Percentiles rank a stretch among this genome's conserved stretches.
Conservation (phyloP, 345 rosid genomes). For the Lagerstroemia speciosa region DNA sequence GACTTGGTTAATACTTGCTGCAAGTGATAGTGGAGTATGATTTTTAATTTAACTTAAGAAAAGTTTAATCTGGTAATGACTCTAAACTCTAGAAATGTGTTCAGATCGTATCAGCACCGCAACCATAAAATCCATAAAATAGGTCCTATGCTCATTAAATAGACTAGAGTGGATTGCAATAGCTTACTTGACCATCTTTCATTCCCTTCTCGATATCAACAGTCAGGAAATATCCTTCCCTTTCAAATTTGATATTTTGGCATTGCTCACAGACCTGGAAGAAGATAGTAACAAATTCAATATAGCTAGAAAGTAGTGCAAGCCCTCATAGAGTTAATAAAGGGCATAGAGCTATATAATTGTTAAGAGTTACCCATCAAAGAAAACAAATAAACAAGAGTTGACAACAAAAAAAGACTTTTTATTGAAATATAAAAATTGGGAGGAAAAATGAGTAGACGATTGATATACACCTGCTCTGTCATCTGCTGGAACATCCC, state of each 20-base stretch:
- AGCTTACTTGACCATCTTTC: slow-evolving; percentile 93
- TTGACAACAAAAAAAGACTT: not conserved
- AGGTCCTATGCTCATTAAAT: not conserved
- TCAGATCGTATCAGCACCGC: not conserved
- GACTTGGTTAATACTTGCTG: not conserved
- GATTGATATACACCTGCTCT: slow-evolving; percentile 52
- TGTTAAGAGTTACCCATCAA: slow-evolving; percentile 1
- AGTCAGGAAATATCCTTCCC: slow-evolving; percentile 84
- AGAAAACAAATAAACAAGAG: not conserved
- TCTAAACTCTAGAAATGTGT: not conserved
- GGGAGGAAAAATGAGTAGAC: not conserved
- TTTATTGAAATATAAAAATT: not conserved
- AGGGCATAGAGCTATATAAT: not conserved
- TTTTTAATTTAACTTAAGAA: not conserved
- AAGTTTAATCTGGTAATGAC: not conserved
- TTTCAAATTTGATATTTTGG: slow-evolving; percentile 80
- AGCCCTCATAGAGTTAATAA: not conserved
- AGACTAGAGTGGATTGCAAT: not conserved
- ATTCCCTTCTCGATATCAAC: slow-evolving; percentile 99
- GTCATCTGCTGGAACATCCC: slow-evolving; percentile 99
- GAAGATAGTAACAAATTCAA: slow-evolving; percentile 9
- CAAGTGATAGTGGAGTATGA: not conserved
- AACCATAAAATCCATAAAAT: not conserved
- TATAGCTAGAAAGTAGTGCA: not conserved
- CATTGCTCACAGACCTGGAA: slow-evolving; percentile 93